Evolutionary conservation across 1,284 basidiomycete species (phyloP).

Genomic region (Tilletiaria anomala): DNA sequence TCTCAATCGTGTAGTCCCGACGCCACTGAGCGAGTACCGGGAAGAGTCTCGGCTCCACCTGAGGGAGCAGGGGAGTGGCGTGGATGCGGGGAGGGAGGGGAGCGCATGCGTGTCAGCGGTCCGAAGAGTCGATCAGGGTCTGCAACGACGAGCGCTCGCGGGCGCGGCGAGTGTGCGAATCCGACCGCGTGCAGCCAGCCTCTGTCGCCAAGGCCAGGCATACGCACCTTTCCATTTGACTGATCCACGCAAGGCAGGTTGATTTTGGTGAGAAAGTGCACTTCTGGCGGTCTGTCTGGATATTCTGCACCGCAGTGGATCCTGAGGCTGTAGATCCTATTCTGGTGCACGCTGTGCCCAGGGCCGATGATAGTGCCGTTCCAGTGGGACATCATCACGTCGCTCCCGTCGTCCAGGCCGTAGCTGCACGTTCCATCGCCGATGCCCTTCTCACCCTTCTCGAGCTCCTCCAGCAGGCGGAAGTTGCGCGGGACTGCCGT

Average conservation of each 20-base stretch:
- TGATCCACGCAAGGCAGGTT: conserved; percentile 86
- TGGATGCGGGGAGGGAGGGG: too few species aligned
- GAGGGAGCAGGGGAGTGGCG: too few species aligned
- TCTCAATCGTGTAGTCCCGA: conserved; percentile 35
- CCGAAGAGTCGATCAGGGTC: conserved; percentile 1
- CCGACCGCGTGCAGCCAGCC: background rate
- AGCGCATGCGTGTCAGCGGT: background rate
- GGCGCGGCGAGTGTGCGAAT: background rate
- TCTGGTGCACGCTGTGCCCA: conserved; percentile 85
- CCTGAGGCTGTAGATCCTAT: conserved; percentile 90
- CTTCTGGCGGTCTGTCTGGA: conserved; percentile 63
- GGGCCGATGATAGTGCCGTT: conserved; percentile 98
- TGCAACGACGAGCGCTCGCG: background rate
- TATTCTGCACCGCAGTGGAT: conserved; percentile 72
- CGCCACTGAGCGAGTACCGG: conserved; percentile 32
- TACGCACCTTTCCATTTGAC: conserved; percentile 49
- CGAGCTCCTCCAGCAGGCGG: conserved; percentile 74
- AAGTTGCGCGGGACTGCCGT: conserved; percentile 89
- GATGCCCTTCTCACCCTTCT: conserved; percentile 98
- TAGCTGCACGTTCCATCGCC: conserved; percentile 95
- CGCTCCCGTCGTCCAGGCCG: conserved; percentile 44
- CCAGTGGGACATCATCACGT: conserved; percentile 73
- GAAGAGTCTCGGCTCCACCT: conserved; percentile 14
- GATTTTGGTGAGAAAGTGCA: conserved; percentile 75
- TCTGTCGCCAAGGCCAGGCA: too few species aligned